These are phyloP conservation scores for Fusarium mundagurra DNA, from an alignment of 2,329 filamentous ascomycete species.

Conservation along the genomic window DNA sequence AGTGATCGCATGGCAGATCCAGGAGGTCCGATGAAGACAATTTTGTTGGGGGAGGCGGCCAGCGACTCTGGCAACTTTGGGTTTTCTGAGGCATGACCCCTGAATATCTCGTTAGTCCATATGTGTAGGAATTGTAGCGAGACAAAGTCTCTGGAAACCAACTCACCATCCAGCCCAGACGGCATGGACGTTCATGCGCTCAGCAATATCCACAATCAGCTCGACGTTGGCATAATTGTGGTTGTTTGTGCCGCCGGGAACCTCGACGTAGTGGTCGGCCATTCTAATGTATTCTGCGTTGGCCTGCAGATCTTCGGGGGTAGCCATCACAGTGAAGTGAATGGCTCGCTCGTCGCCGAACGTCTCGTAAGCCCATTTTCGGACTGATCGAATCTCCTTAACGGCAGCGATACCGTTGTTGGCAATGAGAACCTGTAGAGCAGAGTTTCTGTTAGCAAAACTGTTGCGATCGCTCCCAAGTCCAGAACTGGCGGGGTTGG, in stretches of 20 bases:
- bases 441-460: slow-evolving; percentile 24
- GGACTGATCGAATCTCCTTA: slow-evolving; percentile 98
- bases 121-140: slow-evolving; percentile 3
- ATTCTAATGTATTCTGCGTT: slow-evolving; percentile 99
- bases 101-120: slow-evolving; percentile 54
- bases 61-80: slow-evolving; percentile 96
- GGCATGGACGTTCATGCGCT: slow-evolving; percentile 97
- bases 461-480: neutral
- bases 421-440: slow-evolving; percentile 86
- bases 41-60: slow-evolving; percentile 96
- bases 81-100: slow-evolving; percentile 98
- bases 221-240: slow-evolving; percentile 99
- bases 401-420: slow-evolving; percentile 99
- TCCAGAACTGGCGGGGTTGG: slow-evolving; percentile 13
- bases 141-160: neutral
- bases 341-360: slow-evolving; percentile 98
- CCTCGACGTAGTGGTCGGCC: slow-evolving; percentile 99
- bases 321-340: slow-evolving; percentile 99
- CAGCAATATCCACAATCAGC: slow-evolving; percentile 97
- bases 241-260: slow-evolving; percentile 98
- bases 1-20: slow-evolving; percentile 98
- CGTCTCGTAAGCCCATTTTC: slow-evolving; percentile 99
- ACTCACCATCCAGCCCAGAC: slow-evolving; percentile 98
- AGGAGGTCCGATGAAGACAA: slow-evolving; percentile 97
- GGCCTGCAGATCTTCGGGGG: slow-evolving; percentile 94